Evolutionary conservation across 208 protist species (phyloP).

Genomic region (Trypanosoma melophagium): DNA sequence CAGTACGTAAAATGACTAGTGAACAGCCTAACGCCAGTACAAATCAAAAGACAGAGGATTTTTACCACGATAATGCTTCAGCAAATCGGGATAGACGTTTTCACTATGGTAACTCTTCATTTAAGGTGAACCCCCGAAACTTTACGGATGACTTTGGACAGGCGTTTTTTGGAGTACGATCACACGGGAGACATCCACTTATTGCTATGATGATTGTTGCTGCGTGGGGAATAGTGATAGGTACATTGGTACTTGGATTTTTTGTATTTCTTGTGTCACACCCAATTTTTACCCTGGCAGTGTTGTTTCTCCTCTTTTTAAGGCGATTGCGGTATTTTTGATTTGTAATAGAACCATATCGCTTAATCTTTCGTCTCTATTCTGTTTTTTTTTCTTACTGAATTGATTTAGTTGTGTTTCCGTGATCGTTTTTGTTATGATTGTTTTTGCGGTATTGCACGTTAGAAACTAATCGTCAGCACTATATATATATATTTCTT

Average conservation of each 20-base stretch:
- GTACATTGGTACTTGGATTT: constrained; percentile 46
- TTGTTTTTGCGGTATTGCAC: not conserved
- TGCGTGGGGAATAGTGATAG: constrained; percentile 63
- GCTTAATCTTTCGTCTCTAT: not conserved
- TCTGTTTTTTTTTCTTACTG: constrained; percentile 7
- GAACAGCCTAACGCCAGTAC: constrained; percentile 65
- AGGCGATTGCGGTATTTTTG: constrained; percentile 43
- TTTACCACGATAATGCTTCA: constrained; percentile 40
- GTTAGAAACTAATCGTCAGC: not conserved
- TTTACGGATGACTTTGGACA: constrained; percentile 65
- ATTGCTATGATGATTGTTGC: constrained; percentile 66
- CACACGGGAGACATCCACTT: constrained; percentile 65
- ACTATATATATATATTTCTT: too few relatives aligned
- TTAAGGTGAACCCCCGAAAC: constrained; percentile 35
- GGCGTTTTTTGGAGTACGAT: constrained; percentile 61
- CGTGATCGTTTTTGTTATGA: not conserved
- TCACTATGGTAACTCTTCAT: constrained; percentile 56
- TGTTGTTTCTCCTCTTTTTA: constrained; percentile 59
- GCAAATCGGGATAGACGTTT: constrained; percentile 50
- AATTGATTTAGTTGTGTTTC: not conserved
- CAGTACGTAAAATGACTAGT: constrained; percentile 62
- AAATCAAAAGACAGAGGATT: constrained; percentile 69
- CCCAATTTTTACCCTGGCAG: constrained; percentile 60
- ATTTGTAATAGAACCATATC: not conserved
- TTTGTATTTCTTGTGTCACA: constrained; percentile 64